Evolutionary conservation across 2,329 filamentous ascomycete species (phyloP).

Genomic region (Akanthomyces dipterigenus): DNA sequence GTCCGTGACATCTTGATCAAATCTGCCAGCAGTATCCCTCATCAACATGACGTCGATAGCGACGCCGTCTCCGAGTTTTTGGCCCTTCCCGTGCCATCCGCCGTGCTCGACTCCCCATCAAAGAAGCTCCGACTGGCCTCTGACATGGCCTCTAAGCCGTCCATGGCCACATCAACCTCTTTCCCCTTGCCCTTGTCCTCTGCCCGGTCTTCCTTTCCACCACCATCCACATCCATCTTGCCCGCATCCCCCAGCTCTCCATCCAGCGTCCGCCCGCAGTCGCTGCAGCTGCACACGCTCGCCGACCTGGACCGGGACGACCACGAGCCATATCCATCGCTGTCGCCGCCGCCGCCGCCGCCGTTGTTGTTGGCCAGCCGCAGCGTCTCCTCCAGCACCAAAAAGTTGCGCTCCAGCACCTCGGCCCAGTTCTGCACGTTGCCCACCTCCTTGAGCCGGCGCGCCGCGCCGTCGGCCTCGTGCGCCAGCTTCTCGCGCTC

Average conservation of each 20-base stretch:
- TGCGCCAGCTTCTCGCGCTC: conserved; percentile 61
- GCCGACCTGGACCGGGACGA: conserved; percentile 17
- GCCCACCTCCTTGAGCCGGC: conserved; percentile 68
- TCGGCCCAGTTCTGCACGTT: conserved; percentile 86
- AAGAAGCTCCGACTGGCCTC: conserved; percentile 32
- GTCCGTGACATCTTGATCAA: neutral
- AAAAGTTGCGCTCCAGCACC: conserved; percentile 63
- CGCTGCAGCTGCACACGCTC: conserved; percentile 31
- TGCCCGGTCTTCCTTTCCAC: conserved; percentile 10
- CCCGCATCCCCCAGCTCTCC: conserved; percentile 15
- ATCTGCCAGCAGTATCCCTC: neutral
- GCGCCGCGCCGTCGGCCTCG: conserved; percentile 55
- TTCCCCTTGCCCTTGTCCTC: conserved; percentile 12
- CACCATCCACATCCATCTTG: conserved; percentile 10
- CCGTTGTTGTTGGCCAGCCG: conserved; percentile 39
- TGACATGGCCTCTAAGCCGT: conserved; percentile 19
- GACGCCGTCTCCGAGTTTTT: conserved; percentile 34
- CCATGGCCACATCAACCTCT: conserved; percentile 10
- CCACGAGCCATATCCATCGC: conserved; percentile 4
- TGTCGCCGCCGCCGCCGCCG: conserved; percentile 14
- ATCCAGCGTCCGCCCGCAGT: conserved; percentile 23
- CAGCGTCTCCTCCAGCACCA: conserved; percentile 59
- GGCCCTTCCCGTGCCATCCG: conserved; percentile 23
- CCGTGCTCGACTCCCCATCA: conserved; percentile 28
- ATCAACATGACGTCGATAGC: conserved; percentile 25